Evolutionary conservation across 306 rosid species (phyloP).

Genomic region (Vigna angularis): DNA sequence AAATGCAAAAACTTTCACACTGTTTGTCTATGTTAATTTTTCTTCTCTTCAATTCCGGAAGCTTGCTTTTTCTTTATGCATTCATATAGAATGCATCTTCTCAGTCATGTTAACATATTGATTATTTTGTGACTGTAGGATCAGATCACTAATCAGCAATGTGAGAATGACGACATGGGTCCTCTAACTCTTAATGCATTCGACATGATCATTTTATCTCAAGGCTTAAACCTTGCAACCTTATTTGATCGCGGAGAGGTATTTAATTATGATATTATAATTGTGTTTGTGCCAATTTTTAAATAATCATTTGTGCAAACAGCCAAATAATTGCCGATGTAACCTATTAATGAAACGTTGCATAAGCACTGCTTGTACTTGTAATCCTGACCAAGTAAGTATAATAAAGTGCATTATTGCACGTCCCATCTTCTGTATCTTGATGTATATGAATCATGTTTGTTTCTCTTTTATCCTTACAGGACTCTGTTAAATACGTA

Average conservation of each 20-base stretch:
- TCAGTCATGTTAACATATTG: constrained; percentile 33
- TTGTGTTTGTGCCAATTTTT: constrained; percentile 12
- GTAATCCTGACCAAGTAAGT: constrained; percentile 15
- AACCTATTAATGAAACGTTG: constrained; percentile 16
- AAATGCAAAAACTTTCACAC: constrained; percentile 18
- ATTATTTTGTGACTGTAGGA: constrained; percentile 56
- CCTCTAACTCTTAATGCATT: constrained; percentile 90
- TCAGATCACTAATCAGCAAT: constrained; percentile 53
- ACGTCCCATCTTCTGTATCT: constrained; percentile 1
- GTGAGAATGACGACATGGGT: constrained; percentile 65
- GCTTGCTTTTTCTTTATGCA: constrained; percentile 15
- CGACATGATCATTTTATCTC: constrained; percentile 84
- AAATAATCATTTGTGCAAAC: constrained; percentile 18
- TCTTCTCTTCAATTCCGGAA: not conserved
- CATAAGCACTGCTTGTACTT: constrained; percentile 9
- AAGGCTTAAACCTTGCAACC: constrained; percentile 88
- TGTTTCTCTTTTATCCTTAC: constrained; percentile 27
- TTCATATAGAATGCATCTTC: constrained; percentile 14
- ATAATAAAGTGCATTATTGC: not conserved
- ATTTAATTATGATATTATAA: constrained; percentile 28
- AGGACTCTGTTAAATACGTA: constrained; percentile 72
- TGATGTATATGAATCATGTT: constrained; percentile 12
- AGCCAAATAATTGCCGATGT: not conserved
- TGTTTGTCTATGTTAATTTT: not conserved
- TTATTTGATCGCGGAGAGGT: constrained; percentile 84